Percentiles rank a stretch among this genome's conserved stretches.
phyloP scores from a whole-genome alignment of 768 basidiomycete genomes.

The Kwoniella shandongensis region DNA sequence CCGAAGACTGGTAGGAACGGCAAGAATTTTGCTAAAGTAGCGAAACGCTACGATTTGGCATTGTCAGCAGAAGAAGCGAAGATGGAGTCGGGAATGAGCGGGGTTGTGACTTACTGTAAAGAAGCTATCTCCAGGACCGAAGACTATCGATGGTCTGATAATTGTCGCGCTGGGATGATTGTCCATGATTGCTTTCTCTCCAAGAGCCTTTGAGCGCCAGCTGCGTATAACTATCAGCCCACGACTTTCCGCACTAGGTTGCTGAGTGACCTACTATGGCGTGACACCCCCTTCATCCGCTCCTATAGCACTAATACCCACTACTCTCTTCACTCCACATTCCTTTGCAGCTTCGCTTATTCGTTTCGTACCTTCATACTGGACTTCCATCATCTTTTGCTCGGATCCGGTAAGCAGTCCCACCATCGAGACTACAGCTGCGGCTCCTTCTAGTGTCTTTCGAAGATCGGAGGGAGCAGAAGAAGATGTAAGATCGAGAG shows the following conservation, averaged over 20 bases:
- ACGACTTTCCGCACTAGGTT: neutral
- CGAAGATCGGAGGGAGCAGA: conserved; percentile 36
- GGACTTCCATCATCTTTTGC: conserved; percentile 63
- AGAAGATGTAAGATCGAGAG: conserved; percentile 63
- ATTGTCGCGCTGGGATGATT: conserved; percentile 62
- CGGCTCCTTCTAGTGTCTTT: conserved; percentile 60
- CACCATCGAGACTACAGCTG: conserved; percentile 67
- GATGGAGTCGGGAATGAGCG: neutral
- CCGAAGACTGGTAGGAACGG: conserved; percentile 77
- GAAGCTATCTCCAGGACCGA: conserved; percentile 74
- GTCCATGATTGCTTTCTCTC: conserved; percentile 61
- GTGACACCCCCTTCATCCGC: conserved; percentile 63
- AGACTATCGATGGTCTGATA: conserved; percentile 70
- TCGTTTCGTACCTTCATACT: conserved; percentile 67
- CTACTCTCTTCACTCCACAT: conserved; percentile 55
- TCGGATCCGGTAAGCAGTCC: conserved; percentile 65
- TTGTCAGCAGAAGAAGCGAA: no score
- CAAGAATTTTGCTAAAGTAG: conserved; percentile 61
- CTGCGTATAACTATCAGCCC: conserved; percentile 20
- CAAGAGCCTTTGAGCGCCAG: conserved; percentile 56
- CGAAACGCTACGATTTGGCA: conserved; percentile 61
- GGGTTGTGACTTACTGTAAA: conserved; percentile 62
- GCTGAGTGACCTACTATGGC: conserved; percentile 62
- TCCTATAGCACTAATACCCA: conserved; percentile 68
- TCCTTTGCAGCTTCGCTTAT: conserved; percentile 62